A percentile compares a stretch with the other conserved stretches of the same genome.
Conservation (phyloP, 2,329 filamentous ascomycete species). For the Xylaria hypoxylon region DNA sequence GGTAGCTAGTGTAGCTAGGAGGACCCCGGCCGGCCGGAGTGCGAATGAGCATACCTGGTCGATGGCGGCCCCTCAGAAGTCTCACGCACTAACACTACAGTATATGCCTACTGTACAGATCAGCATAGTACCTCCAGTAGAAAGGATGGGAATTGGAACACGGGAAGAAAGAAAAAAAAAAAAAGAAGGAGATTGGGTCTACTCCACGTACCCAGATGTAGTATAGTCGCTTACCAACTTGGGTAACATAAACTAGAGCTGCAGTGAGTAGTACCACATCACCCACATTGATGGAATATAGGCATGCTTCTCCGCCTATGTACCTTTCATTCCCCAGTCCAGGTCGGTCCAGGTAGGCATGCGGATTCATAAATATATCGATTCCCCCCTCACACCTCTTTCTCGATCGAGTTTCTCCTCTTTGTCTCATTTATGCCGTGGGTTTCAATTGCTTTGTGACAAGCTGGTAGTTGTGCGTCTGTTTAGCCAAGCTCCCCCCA, state of each 20-base stretch:
- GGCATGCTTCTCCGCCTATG: conserved; percentile 19
- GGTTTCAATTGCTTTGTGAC: conserved; percentile 10
- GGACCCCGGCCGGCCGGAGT: conserved; percentile 18
- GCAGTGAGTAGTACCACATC: conserved; percentile 1
- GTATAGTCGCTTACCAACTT: too few relatives aligned
- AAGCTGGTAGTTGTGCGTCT: background rate
- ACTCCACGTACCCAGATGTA: too few relatives aligned
- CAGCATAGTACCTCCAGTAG: too few relatives aligned
- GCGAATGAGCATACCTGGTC: conserved; percentile 4
- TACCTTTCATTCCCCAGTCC: background rate
- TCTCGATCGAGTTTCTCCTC: conserved; percentile 10
- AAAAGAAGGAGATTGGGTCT: too few relatives aligned
- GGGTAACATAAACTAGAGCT: background rate
- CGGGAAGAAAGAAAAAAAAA: too few relatives aligned
- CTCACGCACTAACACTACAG: too few relatives aligned
- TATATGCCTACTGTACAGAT: too few relatives aligned
- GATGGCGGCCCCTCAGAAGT: too few relatives aligned
- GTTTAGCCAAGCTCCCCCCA: conserved; percentile 1
- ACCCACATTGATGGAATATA: conserved; percentile 7
- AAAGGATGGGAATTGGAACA: too few relatives aligned
- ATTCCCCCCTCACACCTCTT: conserved; percentile 7
- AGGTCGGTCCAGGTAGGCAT: too few relatives aligned
- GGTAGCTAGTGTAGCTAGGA: conserved; percentile 9
- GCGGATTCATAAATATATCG: conserved; percentile 37
- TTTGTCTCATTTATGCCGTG: conserved; percentile 17